Evolutionary conservation across 352 stramenopile species (phyloP), one percentile per base, ranked within the genome.

Genomic region (Pythium aphanidermatum): DNA sequence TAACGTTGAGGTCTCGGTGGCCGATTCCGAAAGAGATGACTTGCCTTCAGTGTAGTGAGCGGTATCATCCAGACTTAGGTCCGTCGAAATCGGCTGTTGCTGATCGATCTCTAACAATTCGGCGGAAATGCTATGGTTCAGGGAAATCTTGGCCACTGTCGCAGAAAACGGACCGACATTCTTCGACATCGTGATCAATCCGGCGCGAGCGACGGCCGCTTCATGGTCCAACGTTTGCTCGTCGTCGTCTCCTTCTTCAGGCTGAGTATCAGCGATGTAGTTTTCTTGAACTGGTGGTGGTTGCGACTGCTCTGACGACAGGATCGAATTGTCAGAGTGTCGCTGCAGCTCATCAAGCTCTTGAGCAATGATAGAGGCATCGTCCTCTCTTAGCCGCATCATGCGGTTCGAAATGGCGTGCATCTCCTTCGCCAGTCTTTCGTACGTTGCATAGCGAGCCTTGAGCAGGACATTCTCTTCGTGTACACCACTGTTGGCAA

Each of bases 261-360:
- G 40, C 28, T 63, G 55, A 2, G 55, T 63, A 14, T 63, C 55
- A 1, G 39, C 34, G 29, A 42, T 45, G 35, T 47, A 62, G n/a
- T 50, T 42, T 14, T 58, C 48, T 19, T 49, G 47, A 8, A 28
- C 33, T 13, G 56, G 60, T 9, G 57, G 29, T 13, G 57, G 57
- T n/a, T 67, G 43, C 0, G 61, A 67, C 1, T 60, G 47, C 34
- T 70, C 62, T 0, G 53, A 65, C 4, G 55, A 56, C 2, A 45
- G 30, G 12, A 67, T 26, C 14, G 49, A 58, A 10, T 43, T 51
- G 17, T 61, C 47, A 4, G 33, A 50, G 3, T 45, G 10, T 7
- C 17, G 20, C 24, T 44, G 36, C 11, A 45, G 42, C 12, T 39
- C 53, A 33, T 51, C 53, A 19, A 61, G 53, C 23, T 55, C 39